Base-by-base conservation (phyloP, 2,329 filamentous ascomycete genomes). In the Neofusicoccum sp. region DNA sequence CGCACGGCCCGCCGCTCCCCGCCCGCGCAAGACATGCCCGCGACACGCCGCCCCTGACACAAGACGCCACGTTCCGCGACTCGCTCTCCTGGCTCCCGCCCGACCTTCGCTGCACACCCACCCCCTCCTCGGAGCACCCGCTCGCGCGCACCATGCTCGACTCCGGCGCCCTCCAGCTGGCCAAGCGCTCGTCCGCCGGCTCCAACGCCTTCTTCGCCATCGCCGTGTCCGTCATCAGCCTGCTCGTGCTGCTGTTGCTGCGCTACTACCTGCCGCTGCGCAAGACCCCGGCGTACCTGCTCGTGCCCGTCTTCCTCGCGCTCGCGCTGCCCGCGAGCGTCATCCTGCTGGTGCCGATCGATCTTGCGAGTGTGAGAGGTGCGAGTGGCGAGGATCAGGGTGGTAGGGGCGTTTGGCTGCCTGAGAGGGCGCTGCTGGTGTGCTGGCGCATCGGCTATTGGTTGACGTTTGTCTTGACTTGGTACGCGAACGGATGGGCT, bases 361-460 rank as follows among this genome's bases (percentile, higher is more conserved):
- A 99, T 75, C 86, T 99, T 66, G 93, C 93, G 1, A 96, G 93
- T 6, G 93, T 86, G 71, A 88, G 90, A 24, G 84, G 86, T 49
- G 59, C 41, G n/a, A 48, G 57, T 34, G 86, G 87, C 54, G 87
- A 89, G 63, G 88, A 89, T 74, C 86, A 84, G 63, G 82, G 84
- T 14, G 83, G 85, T 14, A 85, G 88, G 67, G 95, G 93, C 34
- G 90, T 99, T 70, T 97, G 93, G 91, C 83, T 99, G 34, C 89
- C 90, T 4, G 82, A 89, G 65, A 80, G 87, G 53, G 84, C 93
- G 30, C 81, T 97, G 51, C 80, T 96, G 69, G 91, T 97, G 26
- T 89, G 89, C 61, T 99, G 95, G 95, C 86, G 93, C 71, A 93
- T 99, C 65, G 89, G 89, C 20, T 99, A 99, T 78, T 99, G 95